Percentiles rank a stretch among this genome's conserved stretches.
Evolutionary conservation across 2,329 filamentous ascomycete genomes (phyloP).

Genomic region (Alternaria triticimaculans): DNA sequence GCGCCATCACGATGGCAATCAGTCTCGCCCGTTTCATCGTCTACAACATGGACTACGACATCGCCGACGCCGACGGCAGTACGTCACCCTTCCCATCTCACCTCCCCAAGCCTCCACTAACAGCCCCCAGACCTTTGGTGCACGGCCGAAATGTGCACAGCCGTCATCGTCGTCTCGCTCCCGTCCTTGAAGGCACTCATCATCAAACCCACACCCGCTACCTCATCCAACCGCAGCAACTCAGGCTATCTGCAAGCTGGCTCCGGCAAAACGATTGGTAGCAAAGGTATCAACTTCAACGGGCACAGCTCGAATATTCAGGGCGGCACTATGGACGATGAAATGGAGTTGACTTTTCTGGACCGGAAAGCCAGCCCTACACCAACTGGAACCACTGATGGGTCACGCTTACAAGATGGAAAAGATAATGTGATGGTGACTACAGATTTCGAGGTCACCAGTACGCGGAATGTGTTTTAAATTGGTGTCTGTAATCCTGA

Average conservation of each 20-base stretch:
- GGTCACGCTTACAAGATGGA: constrained; percentile 8
- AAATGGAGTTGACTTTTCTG: constrained; percentile 24
- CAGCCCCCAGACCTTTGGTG: constrained; percentile 26
- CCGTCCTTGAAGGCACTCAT: constrained; percentile 27
- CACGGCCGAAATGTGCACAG: constrained; percentile 32
- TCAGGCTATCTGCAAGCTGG: constrained; percentile 17
- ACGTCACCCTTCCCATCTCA: background rate
- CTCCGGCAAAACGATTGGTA: background rate
- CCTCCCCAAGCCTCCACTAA: background rate
- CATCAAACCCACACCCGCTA: constrained; percentile 7
- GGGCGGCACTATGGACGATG: constrained; percentile 19
- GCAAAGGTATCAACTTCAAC: background rate
- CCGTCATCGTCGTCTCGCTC: constrained; percentile 27
- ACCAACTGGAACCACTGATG: constrained; percentile 10
- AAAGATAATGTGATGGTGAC: constrained; percentile 25
- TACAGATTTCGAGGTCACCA: constrained; percentile 13
- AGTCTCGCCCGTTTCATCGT: constrained; percentile 29
- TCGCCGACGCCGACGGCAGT: constrained; percentile 30
- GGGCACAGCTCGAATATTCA: constrained; percentile 12
- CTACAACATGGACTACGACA: constrained; percentile 23
- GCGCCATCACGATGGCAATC: constrained; percentile 29
- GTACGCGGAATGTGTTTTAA: constrained; percentile 16
- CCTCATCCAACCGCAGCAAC: constrained; percentile 18
- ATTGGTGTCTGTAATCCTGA: background rate
- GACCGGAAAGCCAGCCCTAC: constrained; percentile 18